A percentile compares a stretch with the other conserved stretches of the same genome.
phyloP scores from a whole-genome alignment of 768 basidiomycete species.

The Lentinula lateritia region DNA sequence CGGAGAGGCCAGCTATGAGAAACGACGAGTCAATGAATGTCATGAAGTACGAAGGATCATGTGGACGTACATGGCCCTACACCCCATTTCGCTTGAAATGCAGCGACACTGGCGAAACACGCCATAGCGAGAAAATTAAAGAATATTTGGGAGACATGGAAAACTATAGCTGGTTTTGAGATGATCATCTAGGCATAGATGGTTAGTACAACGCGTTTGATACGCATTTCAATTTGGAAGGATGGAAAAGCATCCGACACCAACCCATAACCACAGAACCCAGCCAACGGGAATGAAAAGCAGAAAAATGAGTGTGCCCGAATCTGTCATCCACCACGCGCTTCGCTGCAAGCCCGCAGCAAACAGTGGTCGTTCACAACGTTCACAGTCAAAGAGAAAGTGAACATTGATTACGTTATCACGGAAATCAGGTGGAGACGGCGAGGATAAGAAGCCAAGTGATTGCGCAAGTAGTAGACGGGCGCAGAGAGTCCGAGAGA shows the following conservation, averaged over 20 bases:
- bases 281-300: slow-evolving; percentile 62
- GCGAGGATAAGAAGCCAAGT: background rate
- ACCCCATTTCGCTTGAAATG: slow-evolving; percentile 80
- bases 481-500: background rate
- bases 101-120: slow-evolving; percentile 85
- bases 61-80: slow-evolving; percentile 77
- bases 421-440: slow-evolving; percentile 6
- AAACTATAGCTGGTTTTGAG: slow-evolving; percentile 75
- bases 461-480: background rate
- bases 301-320: slow-evolving; percentile 51
- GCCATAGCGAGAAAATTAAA: slow-evolving; percentile 92
- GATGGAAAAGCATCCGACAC: slow-evolving; percentile 15
- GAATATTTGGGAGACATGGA: slow-evolving; percentile 75
- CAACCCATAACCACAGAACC: slow-evolving; percentile 68
- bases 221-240: slow-evolving; percentile 11
- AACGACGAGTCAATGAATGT: slow-evolving; percentile 11
- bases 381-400: slow-evolving; percentile 24
- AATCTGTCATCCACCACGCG: slow-evolving; percentile 26
- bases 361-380: background rate
- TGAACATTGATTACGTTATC: slow-evolving; percentile 44
- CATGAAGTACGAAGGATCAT: slow-evolving; percentile 1
- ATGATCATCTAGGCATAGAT: slow-evolving; percentile 67
- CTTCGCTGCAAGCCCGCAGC: background rate
- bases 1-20: slow-evolving; percentile 71
- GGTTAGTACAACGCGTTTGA: slow-evolving; percentile 13